These are phyloP conservation scores for Hura crepitans DNA, from an alignment of 441 rosid species.

Conservation along the genomic window DNA sequence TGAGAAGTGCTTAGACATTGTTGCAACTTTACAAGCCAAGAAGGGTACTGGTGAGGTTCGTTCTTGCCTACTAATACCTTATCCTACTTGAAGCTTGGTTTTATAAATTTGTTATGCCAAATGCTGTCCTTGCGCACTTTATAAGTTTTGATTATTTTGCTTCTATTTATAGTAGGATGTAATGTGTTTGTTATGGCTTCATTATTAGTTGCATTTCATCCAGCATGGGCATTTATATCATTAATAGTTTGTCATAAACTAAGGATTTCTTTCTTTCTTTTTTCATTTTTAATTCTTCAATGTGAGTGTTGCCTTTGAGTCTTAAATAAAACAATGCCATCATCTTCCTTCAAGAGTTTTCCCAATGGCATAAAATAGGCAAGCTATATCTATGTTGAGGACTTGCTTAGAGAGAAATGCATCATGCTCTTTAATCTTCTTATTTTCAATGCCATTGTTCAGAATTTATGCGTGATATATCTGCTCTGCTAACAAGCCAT, in stretches of 20 bases:
- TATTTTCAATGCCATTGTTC: neutral
- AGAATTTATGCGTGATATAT: neutral
- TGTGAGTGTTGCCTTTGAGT: neutral
- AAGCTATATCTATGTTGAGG: neutral
- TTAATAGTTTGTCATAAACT: neutral
- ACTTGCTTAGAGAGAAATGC: neutral
- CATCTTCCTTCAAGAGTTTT: neutral
- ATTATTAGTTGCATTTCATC: neutral
- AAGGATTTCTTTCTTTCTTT: neutral
- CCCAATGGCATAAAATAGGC: neutral
- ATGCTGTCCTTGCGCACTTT: constrained; percentile 1
- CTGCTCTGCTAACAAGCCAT: neutral
- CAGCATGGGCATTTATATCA: neutral
- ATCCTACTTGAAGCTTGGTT: neutral
- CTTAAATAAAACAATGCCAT: neutral
- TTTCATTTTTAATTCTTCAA: neutral
- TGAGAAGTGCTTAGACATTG: constrained; percentile 79
- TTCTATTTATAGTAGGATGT: neutral
- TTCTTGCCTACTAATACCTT: constrained; percentile 26
- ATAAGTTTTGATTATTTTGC: neutral
- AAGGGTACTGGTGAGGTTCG: constrained; percentile 86
- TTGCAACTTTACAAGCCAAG: constrained; percentile 79
- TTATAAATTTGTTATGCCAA: neutral
- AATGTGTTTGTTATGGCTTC: neutral
- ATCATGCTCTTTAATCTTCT: neutral